phyloP scores from a whole-genome alignment of 345 rosid species.

The Jatropha curcas region DNA sequence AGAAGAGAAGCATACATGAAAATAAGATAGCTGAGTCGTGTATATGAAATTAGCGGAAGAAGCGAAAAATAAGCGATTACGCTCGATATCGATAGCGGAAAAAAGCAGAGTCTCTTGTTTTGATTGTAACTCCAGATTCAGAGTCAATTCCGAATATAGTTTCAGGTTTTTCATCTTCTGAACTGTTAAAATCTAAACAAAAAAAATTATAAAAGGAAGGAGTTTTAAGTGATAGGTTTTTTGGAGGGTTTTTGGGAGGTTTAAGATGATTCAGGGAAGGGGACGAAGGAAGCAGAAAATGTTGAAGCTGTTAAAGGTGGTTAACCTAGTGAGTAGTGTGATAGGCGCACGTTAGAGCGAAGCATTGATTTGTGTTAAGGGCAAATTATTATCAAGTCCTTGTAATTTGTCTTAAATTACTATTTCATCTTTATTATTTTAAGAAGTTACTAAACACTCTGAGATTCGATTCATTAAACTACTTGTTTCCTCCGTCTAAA shows the following conservation, averaged over 20 bases:
- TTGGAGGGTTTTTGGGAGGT: neutral
- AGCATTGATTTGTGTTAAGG: no score
- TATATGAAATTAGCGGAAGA: slow-evolving; percentile 64
- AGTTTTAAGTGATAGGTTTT: no score
- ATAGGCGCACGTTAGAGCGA: neutral
- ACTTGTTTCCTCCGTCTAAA: no score
- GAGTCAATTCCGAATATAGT: slow-evolving; percentile 60
- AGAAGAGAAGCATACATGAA: slow-evolving; percentile 46
- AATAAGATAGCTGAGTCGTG: slow-evolving; percentile 57
- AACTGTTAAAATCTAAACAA: neutral
- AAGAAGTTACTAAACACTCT: no score
- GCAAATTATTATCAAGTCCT: no score
- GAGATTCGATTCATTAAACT: no score
- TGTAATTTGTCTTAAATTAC: no score
- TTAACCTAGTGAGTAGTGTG: neutral
- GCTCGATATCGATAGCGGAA: slow-evolving; percentile 75
- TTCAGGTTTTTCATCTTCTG: slow-evolving; percentile 68
- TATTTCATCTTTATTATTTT: no score
- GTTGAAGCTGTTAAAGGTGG: neutral
- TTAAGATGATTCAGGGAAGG: neutral
- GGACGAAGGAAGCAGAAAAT: no score
- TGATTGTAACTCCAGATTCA: slow-evolving; percentile 56
- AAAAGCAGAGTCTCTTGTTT: slow-evolving; percentile 52
- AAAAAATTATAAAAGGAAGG: no score
- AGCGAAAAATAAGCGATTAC: slow-evolving; percentile 79